A percentile compares a stretch with the other conserved stretches of the same genome.
phyloP scores from a whole-genome alignment of 345 rosid species.

The Salix exigua region DNA sequence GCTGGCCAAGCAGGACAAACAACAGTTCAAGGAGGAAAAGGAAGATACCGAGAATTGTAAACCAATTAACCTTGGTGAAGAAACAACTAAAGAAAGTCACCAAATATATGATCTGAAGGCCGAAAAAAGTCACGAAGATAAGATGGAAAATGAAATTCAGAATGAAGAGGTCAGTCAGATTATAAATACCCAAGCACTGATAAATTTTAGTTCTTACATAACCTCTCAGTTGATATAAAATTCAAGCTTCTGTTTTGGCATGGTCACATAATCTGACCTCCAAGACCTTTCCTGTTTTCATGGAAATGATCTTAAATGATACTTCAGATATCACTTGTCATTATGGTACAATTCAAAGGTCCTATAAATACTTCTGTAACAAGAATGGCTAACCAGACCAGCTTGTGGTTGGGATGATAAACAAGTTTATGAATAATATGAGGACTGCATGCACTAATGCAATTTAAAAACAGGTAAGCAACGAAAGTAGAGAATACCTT shows the following conservation, averaged over 20 bases:
- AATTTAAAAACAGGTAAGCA: conserved; percentile 17
- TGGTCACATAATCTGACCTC: too few species aligned
- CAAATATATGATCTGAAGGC: conserved; percentile 21
- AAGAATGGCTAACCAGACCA: too few species aligned
- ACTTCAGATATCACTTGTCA: too few species aligned
- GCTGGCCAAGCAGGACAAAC: conserved; percentile 1
- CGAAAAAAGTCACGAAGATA: conserved; percentile 17
- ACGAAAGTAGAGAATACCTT: conserved; percentile 23
- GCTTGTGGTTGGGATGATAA: too few species aligned
- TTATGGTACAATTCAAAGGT: too few species aligned
- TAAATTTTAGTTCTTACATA: not conserved
- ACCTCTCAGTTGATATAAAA: not conserved
- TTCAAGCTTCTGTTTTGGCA: not conserved
- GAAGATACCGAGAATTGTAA: conserved; percentile 19
- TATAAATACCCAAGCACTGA: not conserved
- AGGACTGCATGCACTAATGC: conserved; percentile 14
- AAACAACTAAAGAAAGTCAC: conserved; percentile 16
- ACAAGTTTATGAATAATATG: not conserved
- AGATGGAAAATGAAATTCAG: conserved; percentile 13
- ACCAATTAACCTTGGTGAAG: conserved; percentile 18
- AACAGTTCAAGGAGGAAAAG: conserved; percentile 36
- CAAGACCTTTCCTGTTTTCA: too few species aligned
- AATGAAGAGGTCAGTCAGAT: conserved; percentile 42
- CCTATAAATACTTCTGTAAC: too few species aligned
- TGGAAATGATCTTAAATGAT: too few species aligned